A percentile compares a stretch with the other conserved stretches of the same genome.
phyloP scores from a whole-genome alignment of 2,329 filamentous ascomycete species.

The Aureobasidium leucospermi region DNA sequence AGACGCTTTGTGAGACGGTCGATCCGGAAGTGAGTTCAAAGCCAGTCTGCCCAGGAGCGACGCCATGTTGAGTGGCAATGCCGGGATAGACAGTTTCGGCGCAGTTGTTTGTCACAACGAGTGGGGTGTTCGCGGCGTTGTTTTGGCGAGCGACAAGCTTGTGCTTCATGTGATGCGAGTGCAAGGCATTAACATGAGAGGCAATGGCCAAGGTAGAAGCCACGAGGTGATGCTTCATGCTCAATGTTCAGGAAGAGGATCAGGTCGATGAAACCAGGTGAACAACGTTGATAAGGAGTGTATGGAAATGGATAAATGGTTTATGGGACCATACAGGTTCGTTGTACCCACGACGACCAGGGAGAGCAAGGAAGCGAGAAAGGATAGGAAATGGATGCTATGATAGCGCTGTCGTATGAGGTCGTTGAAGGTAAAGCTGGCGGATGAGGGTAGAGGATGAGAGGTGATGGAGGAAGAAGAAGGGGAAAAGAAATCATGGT shows the following conservation, averaged over 20 bases:
- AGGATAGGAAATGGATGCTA: neutral
- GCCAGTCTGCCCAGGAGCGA: conserved; percentile 58
- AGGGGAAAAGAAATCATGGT: neutral
- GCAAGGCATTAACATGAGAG: conserved; percentile 14
- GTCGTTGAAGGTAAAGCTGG: neutral
- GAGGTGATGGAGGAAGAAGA: neutral
- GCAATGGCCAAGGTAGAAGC: neutral
- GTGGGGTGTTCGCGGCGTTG: conserved; percentile 34
- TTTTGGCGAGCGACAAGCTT: conserved; percentile 22
- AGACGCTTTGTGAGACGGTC: conserved; percentile 56
- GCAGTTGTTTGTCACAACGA: conserved; percentile 67
- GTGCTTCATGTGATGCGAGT: conserved; percentile 25
- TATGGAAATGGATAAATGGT: neutral
- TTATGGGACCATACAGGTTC: neutral
- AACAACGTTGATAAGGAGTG: neutral
- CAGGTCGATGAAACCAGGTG: neutral
- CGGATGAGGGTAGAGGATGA: neutral
- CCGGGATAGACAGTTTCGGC: conserved; percentile 67
- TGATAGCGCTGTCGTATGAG: neutral
- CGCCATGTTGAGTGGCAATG: conserved; percentile 64
- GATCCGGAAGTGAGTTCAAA: conserved; percentile 58
- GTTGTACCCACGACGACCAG: neutral
- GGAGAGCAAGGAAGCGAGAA: neutral
- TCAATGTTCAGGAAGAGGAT: neutral
- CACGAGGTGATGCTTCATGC: neutral